Conservation (phyloP, 2,329 filamentous ascomycete genomes). For the Hyphodiscus sp. region DNA sequence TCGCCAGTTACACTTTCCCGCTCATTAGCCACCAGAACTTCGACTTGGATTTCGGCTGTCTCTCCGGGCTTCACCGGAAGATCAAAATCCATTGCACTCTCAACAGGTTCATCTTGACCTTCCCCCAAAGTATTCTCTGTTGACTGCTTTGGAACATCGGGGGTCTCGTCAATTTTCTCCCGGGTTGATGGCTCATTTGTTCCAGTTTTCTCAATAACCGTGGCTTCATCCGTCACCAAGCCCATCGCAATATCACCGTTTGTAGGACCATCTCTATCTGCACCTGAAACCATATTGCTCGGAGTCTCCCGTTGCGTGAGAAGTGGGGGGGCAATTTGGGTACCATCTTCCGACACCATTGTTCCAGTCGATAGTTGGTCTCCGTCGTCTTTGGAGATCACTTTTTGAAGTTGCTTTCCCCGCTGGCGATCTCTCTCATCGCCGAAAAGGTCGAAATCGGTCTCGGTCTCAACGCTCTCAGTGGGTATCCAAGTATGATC, state of each 20-base stretch:
- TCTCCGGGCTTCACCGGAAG: background rate
- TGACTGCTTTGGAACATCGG: background rate
- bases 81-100: conserved; percentile 1
- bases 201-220: background rate
- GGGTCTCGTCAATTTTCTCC: background rate
- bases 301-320: conserved; percentile 9
- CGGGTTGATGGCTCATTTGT: background rate
- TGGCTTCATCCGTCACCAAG: background rate
- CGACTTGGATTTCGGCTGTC: background rate
- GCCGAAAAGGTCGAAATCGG: conserved; percentile 47
- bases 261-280: conserved; percentile 1
- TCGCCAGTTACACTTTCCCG: conserved; percentile 8
- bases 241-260: background rate
- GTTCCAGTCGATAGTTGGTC: conserved; percentile 24
- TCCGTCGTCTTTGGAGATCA: conserved; percentile 17
- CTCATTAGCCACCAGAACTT: background rate
- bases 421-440: conserved; percentile 24
- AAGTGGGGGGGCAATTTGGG: conserved; percentile 2
- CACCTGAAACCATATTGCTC: background rate
- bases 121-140: background rate
- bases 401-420: conserved; percentile 16
- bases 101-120: background rate
- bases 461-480: conserved; percentile 47
- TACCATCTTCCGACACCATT: conserved; percentile 18
- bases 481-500: conserved; percentile 65